Evolutionary conservation across 495 filamentous ascomycete genomes (phyloP).

Genomic region (Podospora pseudocomata): DNA sequence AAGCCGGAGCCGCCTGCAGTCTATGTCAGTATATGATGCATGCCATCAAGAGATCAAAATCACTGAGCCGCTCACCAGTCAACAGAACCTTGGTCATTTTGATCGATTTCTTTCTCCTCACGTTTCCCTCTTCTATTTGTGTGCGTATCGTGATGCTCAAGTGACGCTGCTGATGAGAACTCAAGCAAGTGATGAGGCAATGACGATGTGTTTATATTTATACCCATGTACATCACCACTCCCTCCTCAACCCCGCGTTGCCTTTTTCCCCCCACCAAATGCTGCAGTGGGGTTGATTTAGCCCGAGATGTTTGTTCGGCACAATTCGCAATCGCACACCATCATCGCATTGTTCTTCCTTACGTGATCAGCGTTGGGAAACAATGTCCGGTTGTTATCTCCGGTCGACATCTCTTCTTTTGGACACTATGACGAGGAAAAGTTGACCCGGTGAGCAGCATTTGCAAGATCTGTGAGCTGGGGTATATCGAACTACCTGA

Average conservation of each 20-base stretch:
- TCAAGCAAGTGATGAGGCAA: background rate
- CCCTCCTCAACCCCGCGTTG: background rate
- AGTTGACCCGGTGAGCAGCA: background rate
- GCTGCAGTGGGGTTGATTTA: background rate
- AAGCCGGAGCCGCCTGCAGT: constrained; percentile 47
- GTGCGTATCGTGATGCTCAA: background rate
- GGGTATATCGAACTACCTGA: background rate
- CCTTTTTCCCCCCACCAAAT: background rate
- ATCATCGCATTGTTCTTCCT: background rate
- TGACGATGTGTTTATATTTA: background rate
- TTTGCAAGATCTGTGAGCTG: background rate
- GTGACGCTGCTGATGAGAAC: too few species aligned
- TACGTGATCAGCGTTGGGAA: background rate
- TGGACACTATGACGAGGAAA: background rate
- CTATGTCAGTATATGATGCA: constrained; percentile 6
- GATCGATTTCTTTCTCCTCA: background rate
- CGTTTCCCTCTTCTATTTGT: background rate
- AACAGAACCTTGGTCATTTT: constrained; percentile 59
- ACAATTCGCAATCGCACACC: background rate
- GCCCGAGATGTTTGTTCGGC: background rate
- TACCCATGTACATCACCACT: background rate
- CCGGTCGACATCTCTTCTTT: background rate
- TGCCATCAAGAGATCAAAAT: background rate
- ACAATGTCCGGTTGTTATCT: background rate
- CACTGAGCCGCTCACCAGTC: constrained; percentile 43